Percentiles rank a stretch among this genome's conserved stretches.
These are phyloP conservation scores for Pythium phragmitis DNA, from an alignment of 352 stramenopile genomes.

Conservation along the genomic window DNA sequence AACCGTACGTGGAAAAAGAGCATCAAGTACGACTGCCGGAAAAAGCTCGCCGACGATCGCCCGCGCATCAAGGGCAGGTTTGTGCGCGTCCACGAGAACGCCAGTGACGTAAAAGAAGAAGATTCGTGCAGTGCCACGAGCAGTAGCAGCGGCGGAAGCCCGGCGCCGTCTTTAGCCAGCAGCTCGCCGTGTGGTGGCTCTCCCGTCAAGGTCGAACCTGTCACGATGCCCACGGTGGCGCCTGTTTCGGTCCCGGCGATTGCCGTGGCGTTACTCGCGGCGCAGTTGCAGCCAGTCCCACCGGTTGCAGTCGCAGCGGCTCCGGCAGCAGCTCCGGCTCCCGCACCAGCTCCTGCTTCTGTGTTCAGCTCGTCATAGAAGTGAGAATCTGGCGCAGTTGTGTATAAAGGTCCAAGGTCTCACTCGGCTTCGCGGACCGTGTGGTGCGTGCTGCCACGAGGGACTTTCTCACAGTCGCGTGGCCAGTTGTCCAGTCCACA, in stretches of 20 bases:
- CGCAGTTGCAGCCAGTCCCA: conserved; percentile 13
- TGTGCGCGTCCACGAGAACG: conserved; percentile 74
- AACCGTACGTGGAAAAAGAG: conserved; percentile 98
- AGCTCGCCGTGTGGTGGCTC: conserved; percentile 15
- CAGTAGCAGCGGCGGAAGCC: conserved; percentile 29
- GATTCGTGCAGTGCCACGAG: conserved; percentile 18
- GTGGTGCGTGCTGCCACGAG: conserved; percentile 1
- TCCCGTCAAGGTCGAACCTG: conserved; percentile 8
- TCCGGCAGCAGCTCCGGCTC: neutral
- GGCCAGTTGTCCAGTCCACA: conserved; percentile 9
- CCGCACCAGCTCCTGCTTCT: neutral
- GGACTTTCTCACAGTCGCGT: neutral
- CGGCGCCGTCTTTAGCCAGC: conserved; percentile 23
- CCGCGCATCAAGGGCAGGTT: conserved; percentile 94
- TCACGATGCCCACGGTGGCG: neutral
- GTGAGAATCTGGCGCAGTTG: neutral
- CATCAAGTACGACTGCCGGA: conserved; percentile 99
- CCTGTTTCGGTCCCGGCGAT: neutral
- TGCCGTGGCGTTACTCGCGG: conserved; percentile 20
- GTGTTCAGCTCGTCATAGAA: conserved; percentile 2
- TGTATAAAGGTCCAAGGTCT: conserved; percentile 7
- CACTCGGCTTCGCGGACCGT: conserved; percentile 1
- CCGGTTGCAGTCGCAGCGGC: neutral
- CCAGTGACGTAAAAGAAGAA: conserved; percentile 44
- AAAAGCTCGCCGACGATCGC: conserved; percentile 96